phyloP scores from a whole-genome alignment of 1,139 yeast species.

The Sugiyamaella paludigena region DNA sequence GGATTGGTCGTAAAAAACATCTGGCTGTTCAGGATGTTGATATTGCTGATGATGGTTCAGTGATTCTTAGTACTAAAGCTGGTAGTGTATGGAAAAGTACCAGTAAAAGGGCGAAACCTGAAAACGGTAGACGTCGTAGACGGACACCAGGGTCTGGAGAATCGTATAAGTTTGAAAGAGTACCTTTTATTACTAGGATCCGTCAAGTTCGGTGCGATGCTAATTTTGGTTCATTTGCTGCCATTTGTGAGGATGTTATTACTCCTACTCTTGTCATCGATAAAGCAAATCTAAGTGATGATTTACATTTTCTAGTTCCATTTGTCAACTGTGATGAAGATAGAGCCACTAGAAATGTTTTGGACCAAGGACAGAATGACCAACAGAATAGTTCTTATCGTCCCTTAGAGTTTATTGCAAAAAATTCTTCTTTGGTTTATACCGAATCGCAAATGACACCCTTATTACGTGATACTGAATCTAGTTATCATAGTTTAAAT shows the following conservation, averaged over 20 bases:
- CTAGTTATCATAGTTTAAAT: slow-evolving; percentile 9
- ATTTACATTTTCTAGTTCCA: slow-evolving; percentile 30
- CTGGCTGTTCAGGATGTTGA: slow-evolving; percentile 55
- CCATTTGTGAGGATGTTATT: slow-evolving; percentile 56
- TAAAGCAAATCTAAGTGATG: slow-evolving; percentile 24
- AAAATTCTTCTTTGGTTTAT: not conserved
- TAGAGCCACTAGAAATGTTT: slow-evolving; percentile 7
- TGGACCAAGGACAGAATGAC: not conserved
- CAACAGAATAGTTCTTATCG: not conserved
- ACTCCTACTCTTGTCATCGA: slow-evolving; percentile 23
- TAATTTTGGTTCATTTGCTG: slow-evolving; percentile 63
- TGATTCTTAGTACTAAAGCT: slow-evolving; percentile 61
- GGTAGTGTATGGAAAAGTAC: slow-evolving; percentile 58
- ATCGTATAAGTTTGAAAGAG: slow-evolving; percentile 52
- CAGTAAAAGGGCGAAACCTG: slow-evolving; percentile 15
- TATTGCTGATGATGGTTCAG: slow-evolving; percentile 65
- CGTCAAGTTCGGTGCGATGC: slow-evolving; percentile 65
- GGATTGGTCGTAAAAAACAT: slow-evolving; percentile 37
- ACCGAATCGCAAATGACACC: slow-evolving; percentile 10
- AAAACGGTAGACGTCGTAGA: slow-evolving; percentile 18
- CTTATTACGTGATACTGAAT: slow-evolving; percentile 2
- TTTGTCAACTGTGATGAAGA: slow-evolving; percentile 19
- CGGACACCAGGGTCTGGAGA: slow-evolving; percentile 11
- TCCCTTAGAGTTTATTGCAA: slow-evolving; percentile 5
- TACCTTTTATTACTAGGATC: slow-evolving; percentile 54